These are phyloP conservation scores for Tricholoma hemisulphureum DNA, from an alignment of 768 basidiomycete species.

Conservation along the genomic window DNA sequence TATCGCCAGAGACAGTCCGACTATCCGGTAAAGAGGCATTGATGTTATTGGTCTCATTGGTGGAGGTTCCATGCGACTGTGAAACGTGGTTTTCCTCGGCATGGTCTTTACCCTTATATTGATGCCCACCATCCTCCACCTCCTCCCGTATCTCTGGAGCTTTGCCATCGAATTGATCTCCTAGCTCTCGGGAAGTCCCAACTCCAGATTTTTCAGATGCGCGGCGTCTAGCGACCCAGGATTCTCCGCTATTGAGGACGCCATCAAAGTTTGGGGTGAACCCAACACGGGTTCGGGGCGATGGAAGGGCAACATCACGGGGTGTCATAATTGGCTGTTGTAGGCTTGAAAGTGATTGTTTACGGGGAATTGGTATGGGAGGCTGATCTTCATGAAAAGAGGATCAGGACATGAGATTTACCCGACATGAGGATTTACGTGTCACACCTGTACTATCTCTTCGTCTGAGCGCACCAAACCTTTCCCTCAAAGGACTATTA, in stretches of 20 bases:
- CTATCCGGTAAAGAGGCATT: background rate
- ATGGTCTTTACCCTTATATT: constrained; percentile 1
- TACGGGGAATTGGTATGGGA: constrained; percentile 55
- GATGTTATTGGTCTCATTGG: background rate
- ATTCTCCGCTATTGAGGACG: constrained; percentile 63
- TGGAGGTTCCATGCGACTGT: background rate
- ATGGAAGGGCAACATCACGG: constrained; percentile 58
- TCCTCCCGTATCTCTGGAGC: constrained; percentile 58
- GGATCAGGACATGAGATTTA: constrained; percentile 14
- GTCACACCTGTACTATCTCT: constrained; percentile 67
- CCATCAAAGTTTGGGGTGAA: constrained; percentile 68
- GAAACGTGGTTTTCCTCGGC: constrained; percentile 4
- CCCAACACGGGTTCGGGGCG: constrained; percentile 65
- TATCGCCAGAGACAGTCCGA: constrained; percentile 7
- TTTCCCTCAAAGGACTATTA: constrained; percentile 62
- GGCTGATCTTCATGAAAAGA: constrained; percentile 51
- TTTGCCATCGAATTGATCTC: constrained; percentile 40
- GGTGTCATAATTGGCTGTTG: constrained; percentile 56
- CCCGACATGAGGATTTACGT: constrained; percentile 3
- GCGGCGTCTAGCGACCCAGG: constrained; percentile 66
- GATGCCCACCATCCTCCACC: constrained; percentile 42
- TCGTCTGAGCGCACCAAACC: constrained; percentile 62
- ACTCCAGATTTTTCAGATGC: constrained; percentile 54
- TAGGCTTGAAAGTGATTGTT: constrained; percentile 64
- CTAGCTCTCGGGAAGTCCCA: constrained; percentile 36